Evolutionary conservation across 495 filamentous ascomycete species (phyloP), one percentile per base, ranked within the genome.

Genomic region (Aspergillus sclerotioniger): DNA sequence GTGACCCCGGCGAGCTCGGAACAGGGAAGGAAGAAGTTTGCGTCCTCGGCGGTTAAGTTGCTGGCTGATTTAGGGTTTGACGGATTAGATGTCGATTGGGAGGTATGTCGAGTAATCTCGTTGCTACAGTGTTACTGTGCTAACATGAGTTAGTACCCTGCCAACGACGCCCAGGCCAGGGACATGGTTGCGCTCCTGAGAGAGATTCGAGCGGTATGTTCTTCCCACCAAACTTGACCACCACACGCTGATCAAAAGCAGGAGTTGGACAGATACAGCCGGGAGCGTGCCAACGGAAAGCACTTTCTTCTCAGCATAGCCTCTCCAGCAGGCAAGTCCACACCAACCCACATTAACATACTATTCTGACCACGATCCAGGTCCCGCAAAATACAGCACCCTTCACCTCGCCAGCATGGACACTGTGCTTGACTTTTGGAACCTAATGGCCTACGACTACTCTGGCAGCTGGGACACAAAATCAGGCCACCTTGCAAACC

Each of bases 371-470:
- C 25, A 25, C 25, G 25, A 31, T 8, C 49, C 46, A 62, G 71
- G 72, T 6, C 72, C 87, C 2, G 62, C 69, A 29, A 87, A 93
- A 65, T 92, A 90, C 69, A 67, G 78, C 19, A 83, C 83, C 55
- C 70, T 96, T 51, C 76, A 84, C 19, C 71, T 96, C 10, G 49
- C 63, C 5, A 75, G 76, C 17, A 94, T 97, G 87, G 84, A 89
- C 61, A 68, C 67, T 17, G 82, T 84, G 49, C 75, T 96, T 25
- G 90, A 96, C 72, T 87, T 90, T 64, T 94, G 88, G 83, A 76
- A 76, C 57, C 71, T 82, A 6, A 92, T 93, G 89, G 86, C 87
- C 7, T 92, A 92, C 69, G 89, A 92, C 70, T 92, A 87, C 60
- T 80, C 87, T 20, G 87, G 89, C 51, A 80, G 81, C 45, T 96